Evolutionary conservation across 1,284 basidiomycete species (phyloP).

Genomic region (Rhodotorula sp.): DNA sequence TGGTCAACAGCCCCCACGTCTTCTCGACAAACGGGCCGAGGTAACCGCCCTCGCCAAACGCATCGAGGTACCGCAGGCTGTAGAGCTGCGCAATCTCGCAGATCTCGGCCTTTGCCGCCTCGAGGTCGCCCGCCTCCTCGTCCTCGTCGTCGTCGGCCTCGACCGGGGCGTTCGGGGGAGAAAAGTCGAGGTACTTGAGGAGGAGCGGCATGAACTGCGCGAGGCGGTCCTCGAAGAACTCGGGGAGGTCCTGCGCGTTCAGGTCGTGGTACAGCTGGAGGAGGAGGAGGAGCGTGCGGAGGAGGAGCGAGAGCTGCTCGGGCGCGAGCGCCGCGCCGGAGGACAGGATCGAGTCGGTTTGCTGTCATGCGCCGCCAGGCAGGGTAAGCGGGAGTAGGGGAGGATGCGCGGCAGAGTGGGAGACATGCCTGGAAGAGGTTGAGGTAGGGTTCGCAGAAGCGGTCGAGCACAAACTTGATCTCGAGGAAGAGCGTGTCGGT

Average conservation of each 20-base stretch:
- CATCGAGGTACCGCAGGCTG: slow-evolving; percentile 87
- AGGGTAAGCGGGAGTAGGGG: neutral
- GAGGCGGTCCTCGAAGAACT: slow-evolving; percentile 88
- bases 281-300: slow-evolving; percentile 73
- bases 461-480: slow-evolving; percentile 86
- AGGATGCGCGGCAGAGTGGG: slow-evolving; percentile 49
- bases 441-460: slow-evolving; percentile 82
- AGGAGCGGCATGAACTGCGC: slow-evolving; percentile 77
- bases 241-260: slow-evolving; percentile 91
- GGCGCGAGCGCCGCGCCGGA: slow-evolving; percentile 49
- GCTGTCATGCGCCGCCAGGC: slow-evolving; percentile 38
- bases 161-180: slow-evolving; percentile 58
- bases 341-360: slow-evolving; percentile 55
- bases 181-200: slow-evolving; percentile 76
- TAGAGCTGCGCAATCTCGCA: slow-evolving; percentile 93
- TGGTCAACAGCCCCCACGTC: slow-evolving; percentile 86
- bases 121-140: slow-evolving; percentile 73
- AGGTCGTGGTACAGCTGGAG: slow-evolving; percentile 92
- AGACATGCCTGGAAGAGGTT: slow-evolving; percentile 66
- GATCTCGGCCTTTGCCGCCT: slow-evolving; percentile 83
- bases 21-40: slow-evolving; percentile 70
- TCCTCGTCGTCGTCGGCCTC: slow-evolving; percentile 69
- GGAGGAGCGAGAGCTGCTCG: slow-evolving; percentile 56
- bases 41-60: slow-evolving; percentile 61
- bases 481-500: slow-evolving; percentile 83